Base-by-base conservation (phyloP, 768 basidiomycete species). In the Mycena rebaudengoi region DNA sequence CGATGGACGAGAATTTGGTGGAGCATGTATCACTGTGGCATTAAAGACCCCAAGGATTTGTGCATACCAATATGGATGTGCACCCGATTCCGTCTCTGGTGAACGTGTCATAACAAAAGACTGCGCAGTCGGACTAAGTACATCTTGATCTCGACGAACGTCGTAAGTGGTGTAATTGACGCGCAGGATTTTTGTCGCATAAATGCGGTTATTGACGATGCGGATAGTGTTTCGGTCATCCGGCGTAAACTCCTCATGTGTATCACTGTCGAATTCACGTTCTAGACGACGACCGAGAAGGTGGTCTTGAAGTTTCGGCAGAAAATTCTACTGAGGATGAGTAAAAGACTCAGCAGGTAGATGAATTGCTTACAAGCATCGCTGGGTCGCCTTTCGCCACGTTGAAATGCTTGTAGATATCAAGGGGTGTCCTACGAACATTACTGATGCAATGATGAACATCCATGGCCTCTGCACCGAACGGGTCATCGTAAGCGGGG, bases 81-180 rank as follows among this genome's bases (percentile, higher is more conserved):
- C 67, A 20, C 67, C 58, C 11, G 56, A 3, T 1, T 49, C 53
- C 7, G 59, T 59, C 0, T 52, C 65, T 0, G 76, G 69, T 33
- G 62, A 65, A 0, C 2, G 48, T 4, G 69, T 62, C 59, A 69
- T 76, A 4, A 82, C 35, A 12, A 79, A 69, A 0, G 68, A 30
- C 7, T 76, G 70, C 0, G 65, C 70, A 0, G 44, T 10, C 3
- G 73, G 68, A n/a, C 78, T 77, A 33, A 82, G 64, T 0, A 63
- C 44, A 48, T 82, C 78, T 61, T 79, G 77, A 12, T 64, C 13
- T 65, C 65, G 72, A 1, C 71, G 73, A 14, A 78, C 60, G 63
- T 82, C 74, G 63, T 80, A 82, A 0, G 78, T 78, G 0, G 78
- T 79, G 57, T 78, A 79, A 65, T 79, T 77, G 57, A 80, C 48